Percentiles rank a stretch among this genome's conserved stretches.
These are phyloP conservation scores for Penicillium pulvis DNA, from an alignment of 495 filamentous ascomycete genomes.

Conservation along the genomic window DNA sequence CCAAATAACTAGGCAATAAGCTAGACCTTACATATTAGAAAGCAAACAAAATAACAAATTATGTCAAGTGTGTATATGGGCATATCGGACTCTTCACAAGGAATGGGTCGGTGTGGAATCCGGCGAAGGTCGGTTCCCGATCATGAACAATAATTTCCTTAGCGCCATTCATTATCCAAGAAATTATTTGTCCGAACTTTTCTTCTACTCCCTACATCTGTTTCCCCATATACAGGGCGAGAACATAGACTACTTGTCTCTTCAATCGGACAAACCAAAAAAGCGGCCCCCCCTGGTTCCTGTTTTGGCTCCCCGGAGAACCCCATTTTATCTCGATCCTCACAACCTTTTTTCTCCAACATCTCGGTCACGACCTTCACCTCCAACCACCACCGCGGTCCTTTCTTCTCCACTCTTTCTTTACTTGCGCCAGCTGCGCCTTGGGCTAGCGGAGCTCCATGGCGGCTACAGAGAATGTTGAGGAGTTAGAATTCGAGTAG, in stretches of 20 bases:
- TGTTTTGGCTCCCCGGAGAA: conserved; percentile 26
- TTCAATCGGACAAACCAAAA: neutral
- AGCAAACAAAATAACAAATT: neutral
- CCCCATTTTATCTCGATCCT: conserved; percentile 20
- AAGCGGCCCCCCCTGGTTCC: conserved; percentile 9
- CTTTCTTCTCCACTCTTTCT: conserved; percentile 13
- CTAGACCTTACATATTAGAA: neutral
- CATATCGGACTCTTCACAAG: conserved; percentile 5
- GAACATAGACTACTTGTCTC: neutral
- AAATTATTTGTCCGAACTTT: conserved; percentile 3
- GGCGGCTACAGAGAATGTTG: conserved; percentile 42
- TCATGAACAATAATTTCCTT: conserved; percentile 19
- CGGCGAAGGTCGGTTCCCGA: conserved; percentile 21
- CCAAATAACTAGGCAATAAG: no score
- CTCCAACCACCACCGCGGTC: conserved; percentile 3
- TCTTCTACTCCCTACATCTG: conserved; percentile 8
- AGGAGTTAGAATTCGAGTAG: conserved; percentile 50
- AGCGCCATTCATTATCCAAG: conserved; percentile 7
- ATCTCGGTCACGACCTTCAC: conserved; percentile 10
- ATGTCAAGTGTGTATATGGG: neutral
- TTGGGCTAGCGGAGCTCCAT: conserved; percentile 46
- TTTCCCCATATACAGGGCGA: neutral
- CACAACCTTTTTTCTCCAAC: conserved; percentile 16
- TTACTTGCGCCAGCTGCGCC: conserved; percentile 34
- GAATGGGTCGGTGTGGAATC: conserved; percentile 21